Conservation (phyloP, 2,329 filamentous ascomycete genomes). For the Claviceps purpurea region DNA sequence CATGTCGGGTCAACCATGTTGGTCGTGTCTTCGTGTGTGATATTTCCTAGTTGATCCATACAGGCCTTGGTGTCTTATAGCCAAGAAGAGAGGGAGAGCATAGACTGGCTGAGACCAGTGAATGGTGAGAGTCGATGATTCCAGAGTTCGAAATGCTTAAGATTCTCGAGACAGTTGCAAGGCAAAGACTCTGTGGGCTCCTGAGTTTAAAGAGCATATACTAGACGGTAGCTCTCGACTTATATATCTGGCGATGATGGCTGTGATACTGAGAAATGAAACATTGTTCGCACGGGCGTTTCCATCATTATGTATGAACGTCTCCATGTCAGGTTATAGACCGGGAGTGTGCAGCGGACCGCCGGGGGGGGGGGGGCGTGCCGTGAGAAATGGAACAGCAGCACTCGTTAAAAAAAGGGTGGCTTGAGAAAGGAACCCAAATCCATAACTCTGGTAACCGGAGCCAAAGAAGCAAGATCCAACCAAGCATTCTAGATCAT, state of each 20-base stretch:
- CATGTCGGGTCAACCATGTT: conserved; percentile 19
- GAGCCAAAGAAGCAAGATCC: conserved; percentile 19
- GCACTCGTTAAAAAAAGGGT: conserved; percentile 15
- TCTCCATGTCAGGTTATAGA: neutral
- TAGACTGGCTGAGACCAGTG: too few species aligned
- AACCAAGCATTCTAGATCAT: conserved; percentile 14
- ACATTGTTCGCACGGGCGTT: conserved; percentile 8
- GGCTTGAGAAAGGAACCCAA: conserved; percentile 22
- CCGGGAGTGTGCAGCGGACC: neutral
- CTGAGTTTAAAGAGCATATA: too few species aligned
- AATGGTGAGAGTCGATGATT: too few species aligned
- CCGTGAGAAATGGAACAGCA: conserved; percentile 19
- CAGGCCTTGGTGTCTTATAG: neutral
- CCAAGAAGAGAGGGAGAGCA: neutral
- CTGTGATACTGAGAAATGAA: neutral
- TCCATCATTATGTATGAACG: conserved; percentile 15
- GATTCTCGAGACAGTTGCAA: too few species aligned
- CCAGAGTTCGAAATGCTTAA: too few species aligned
- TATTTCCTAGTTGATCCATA: neutral
- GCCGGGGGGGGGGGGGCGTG: conserved; percentile 5
- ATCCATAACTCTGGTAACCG: conserved; percentile 14
- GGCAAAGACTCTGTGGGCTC: too few species aligned
- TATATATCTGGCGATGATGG: neutral
- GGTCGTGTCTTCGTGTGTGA: neutral
- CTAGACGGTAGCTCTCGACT: neutral